Evolutionary conservation across 805 yeast genomes (phyloP), one percentile per base, ranked within the genome.

Genomic region (Candida parachauliodes): DNA sequence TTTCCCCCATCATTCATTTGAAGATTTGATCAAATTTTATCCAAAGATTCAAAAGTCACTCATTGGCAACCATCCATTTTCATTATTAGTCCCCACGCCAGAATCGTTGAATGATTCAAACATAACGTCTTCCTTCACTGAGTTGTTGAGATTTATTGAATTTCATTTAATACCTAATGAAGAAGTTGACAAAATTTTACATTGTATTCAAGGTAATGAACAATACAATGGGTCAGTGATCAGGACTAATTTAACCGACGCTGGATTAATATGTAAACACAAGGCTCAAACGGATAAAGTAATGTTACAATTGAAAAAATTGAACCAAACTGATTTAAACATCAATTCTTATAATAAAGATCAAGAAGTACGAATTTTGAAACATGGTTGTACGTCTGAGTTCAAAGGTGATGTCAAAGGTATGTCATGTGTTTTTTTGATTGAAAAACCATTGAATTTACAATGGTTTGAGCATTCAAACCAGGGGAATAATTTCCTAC

Each of bases 11-110:
- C 46, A 48, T 28, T 56, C 65, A 2, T 74, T 80, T 45, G 32
- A 68, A 14, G 69, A 71, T 7, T 67, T 81, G 20, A 44, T 85
- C 9, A 59, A 65, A 11, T 42, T 54, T 2, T 68, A 69, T 35
- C 76, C 70, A 3, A 44, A 68, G 20, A 50, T 81, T 21, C 36
- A 62, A 2, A 48, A 68, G 8, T 61, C 76, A 1, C 52, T 84
- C 4, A 53, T 63, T 2, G 21, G 34, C 2, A 35, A 25, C 5
- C 36, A 39, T 7, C 67, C 53, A 3, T 65, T 50, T 39, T 85
- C 96, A 0, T 55, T 88, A n/a, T 57, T 89, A 18, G 73, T 88
- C 0, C 97, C 98, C 1, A 70, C 81, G 0, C 60, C 76, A 2
- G 70, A 71, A 12, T 76, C 88, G 0, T 54, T 88, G 41, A 47